phyloP scores from a whole-genome alignment of 2,329 filamentous ascomycete genomes.

The Phoma sp. region DNA sequence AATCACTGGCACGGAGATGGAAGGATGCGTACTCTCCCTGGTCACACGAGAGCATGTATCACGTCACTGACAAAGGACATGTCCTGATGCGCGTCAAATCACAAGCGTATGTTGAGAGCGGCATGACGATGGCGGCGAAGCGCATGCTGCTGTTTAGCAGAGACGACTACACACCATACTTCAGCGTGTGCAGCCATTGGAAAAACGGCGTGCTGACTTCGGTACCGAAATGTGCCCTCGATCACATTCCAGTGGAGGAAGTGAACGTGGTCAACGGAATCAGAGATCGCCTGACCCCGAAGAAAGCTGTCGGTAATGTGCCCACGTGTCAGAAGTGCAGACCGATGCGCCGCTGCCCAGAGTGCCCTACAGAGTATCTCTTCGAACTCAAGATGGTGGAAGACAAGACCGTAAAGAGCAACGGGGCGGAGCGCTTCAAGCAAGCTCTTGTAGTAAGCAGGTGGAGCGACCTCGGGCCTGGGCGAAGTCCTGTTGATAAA shows the following conservation, averaged over 20 bases:
- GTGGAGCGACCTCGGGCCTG: conserved; percentile 67
- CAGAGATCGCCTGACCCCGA: conserved; percentile 21
- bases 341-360: conserved; percentile 66
- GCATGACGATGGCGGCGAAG: conserved; percentile 58
- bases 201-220: conserved; percentile 65
- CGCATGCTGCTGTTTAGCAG: conserved; percentile 65
- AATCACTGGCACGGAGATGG: conserved; percentile 60
- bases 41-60: conserved; percentile 61
- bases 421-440: conserved; percentile 57
- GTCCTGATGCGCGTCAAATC: conserved; percentile 66
- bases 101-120: conserved; percentile 57
- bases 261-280: conserved; percentile 53
- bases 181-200: conserved; percentile 69
- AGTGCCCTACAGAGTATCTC: conserved; percentile 68
- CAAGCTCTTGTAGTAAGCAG: conserved; percentile 66
- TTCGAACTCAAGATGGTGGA: conserved; percentile 66
- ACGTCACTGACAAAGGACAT: conserved; percentile 59
- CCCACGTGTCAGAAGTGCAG: conserved; percentile 63
- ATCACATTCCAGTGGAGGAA: conserved; percentile 60
- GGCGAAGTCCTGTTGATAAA: conserved; percentile 50
- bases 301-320: conserved; percentile 53
- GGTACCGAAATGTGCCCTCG: conserved; percentile 66
- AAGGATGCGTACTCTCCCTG: conserved; percentile 58
- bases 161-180: conserved; percentile 67
- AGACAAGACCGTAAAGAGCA: conserved; percentile 53